Evolutionary conservation across 371 early-diverging fungal species (phyloP).

Genomic region (Mucor lusitanicus): DNA sequence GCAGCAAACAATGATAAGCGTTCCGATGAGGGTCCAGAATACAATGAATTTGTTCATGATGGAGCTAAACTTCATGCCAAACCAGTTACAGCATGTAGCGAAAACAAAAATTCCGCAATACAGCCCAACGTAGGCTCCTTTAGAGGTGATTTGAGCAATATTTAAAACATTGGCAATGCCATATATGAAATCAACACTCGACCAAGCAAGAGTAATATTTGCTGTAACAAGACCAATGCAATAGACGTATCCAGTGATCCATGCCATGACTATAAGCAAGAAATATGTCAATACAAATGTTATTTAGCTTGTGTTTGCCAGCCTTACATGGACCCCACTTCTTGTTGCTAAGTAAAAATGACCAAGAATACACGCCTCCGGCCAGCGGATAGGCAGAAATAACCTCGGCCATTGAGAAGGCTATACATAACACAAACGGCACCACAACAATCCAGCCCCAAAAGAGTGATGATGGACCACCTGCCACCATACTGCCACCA

Average conservation of each 20-base stretch:
- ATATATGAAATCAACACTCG: slow-evolving; percentile 30
- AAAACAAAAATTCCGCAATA: slow-evolving; percentile 25
- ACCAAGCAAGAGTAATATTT: slow-evolving; percentile 39
- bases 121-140: slow-evolving; percentile 43
- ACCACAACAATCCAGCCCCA: slow-evolving; percentile 42
- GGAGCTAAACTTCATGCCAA: slow-evolving; percentile 35
- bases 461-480: slow-evolving; percentile 43
- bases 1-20: slow-evolving; percentile 33
- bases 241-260: slow-evolving; percentile 40
- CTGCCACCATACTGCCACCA: slow-evolving; percentile 29
- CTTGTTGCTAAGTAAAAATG: slow-evolving; percentile 32
- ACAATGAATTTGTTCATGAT: slow-evolving; percentile 34
- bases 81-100: slow-evolving; percentile 22
- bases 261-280: slow-evolving; percentile 35
- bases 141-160: slow-evolving; percentile 14
- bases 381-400: slow-evolving; percentile 42
- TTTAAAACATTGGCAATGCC: slow-evolving; percentile 26
- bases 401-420: slow-evolving; percentile 40
- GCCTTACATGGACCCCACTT: slow-evolving; percentile 46
- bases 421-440: slow-evolving; percentile 42
- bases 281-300: background rate
- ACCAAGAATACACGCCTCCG: slow-evolving; percentile 44
- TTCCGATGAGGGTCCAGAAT: slow-evolving; percentile 37
- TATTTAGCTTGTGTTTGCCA: background rate
- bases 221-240: slow-evolving; percentile 31